Base-by-base conservation (phyloP, 1,284 basidiomycete species). In the Amylostereum areolatum region DNA sequence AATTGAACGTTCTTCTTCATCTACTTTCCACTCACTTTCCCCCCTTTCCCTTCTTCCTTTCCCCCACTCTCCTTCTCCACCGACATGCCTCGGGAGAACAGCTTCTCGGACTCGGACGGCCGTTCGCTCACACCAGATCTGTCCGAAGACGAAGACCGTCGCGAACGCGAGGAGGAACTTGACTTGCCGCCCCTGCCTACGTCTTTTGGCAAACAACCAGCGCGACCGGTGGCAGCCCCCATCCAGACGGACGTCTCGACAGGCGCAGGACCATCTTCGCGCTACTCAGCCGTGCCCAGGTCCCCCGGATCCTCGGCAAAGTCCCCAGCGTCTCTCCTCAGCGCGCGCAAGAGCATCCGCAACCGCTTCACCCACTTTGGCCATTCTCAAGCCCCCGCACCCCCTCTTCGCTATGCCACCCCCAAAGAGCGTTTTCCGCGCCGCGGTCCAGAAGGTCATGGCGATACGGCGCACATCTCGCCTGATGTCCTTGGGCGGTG, bases 51-150 rank as follows among this genome's bases (percentile, higher is more conserved):
- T 5, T 39, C 27, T 43, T 11, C 2, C 31, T 32, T 41, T 12
- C 18, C 35, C 5, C 29, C n/a, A 36, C 30, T 11, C n/a, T n/a
- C n/a, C n/a, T n/a, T n/a, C n/a, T n/a, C n/a, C n/a, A 41, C 6
- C 36, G 33, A 49, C 29, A 76, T 77, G 74, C 71, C 75, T 47
- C 71, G 78, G 54, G 78, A 80, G 59, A 78, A 82, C 64, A 81
- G 80, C 65, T 73, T 80, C 64, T 71, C 68, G 49, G 79, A 81
- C 57, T 75, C 75, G 18, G 79, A 78, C 28, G 74, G 77, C 25
- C 71, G 77, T 43, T 82, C 80, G 10, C 67, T 81, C 39, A 80
- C 80, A 2, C 77, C 79, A 11, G 78, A 81, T 57, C 64, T 74
- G 24, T n/a, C n/a, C 18, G 68, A 69, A 33, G 71, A 72, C 2